Percentiles rank a stretch among this genome's conserved stretches.
These are phyloP conservation scores for Sphagnum magellanicum DNA, from an alignment of 228 moss, liverwort and hornwort species.

Conservation along the genomic window DNA sequence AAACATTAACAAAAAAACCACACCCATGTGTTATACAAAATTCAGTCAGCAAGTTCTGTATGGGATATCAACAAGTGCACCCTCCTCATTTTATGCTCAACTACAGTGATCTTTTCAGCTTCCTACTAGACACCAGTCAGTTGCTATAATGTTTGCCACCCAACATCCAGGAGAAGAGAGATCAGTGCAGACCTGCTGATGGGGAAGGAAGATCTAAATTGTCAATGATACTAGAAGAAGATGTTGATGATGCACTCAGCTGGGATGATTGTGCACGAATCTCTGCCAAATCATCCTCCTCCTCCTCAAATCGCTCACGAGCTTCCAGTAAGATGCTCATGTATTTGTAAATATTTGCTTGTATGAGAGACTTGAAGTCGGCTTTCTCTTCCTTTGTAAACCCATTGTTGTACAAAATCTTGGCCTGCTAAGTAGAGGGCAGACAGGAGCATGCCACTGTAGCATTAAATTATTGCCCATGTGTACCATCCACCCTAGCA, in stretches of 20 bases:
- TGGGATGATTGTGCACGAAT: constrained; percentile 17
- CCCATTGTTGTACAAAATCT: constrained; percentile 45
- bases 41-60: background rate
- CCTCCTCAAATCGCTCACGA: constrained; percentile 52
- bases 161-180: no score
- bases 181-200: background rate
- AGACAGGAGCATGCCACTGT: background rate
- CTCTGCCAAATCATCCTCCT: constrained; percentile 25
- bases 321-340: constrained; percentile 40
- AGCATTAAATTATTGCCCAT: background rate
- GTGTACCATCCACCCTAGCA: background rate
- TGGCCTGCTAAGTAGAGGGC: constrained; percentile 16
- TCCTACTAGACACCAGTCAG: background rate
- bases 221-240: background rate
- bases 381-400: constrained; percentile 30
- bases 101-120: no score
- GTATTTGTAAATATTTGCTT: constrained; percentile 33
- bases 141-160: no score
- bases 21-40: background rate
- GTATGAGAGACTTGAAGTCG: constrained; percentile 38
- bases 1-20: background rate
- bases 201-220: background rate
- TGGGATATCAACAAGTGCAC: background rate
- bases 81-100: background rate
- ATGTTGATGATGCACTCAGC: background rate